phyloP scores from a whole-genome alignment of 495 filamentous ascomycete species.

The Penicillium pulvis region DNA sequence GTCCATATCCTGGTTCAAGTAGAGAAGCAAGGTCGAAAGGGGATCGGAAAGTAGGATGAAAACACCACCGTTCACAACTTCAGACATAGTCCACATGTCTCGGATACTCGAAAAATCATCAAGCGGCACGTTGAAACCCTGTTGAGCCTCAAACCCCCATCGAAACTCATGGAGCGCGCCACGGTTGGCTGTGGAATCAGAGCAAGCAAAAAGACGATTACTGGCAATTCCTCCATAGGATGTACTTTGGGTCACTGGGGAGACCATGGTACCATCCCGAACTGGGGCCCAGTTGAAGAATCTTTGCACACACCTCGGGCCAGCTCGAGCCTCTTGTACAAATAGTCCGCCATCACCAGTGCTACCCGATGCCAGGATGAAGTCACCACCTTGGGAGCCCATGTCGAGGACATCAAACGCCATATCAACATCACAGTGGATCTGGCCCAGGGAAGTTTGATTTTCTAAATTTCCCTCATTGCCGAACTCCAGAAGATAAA shows the following conservation, averaged over 20 bases:
- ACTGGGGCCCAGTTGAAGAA: conserved; percentile 85
- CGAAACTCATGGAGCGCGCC: conserved; percentile 71
- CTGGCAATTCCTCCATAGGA: conserved; percentile 24
- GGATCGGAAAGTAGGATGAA: conserved; percentile 45
- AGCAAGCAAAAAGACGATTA: conserved; percentile 45
- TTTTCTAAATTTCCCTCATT: conserved; percentile 41
- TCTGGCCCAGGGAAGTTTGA: conserved; percentile 39
- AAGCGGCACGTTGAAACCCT: conserved; percentile 55
- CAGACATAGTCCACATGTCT: conserved; percentile 54
- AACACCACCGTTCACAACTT: conserved; percentile 40
- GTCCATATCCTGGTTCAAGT: conserved; percentile 31
- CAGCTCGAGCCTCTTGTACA: conserved; percentile 58
- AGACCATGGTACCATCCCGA: conserved; percentile 64
- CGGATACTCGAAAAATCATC: conserved; percentile 38
- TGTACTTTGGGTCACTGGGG: conserved; percentile 22
- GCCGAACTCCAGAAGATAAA: conserved; percentile 67
- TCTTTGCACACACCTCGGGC: conserved; percentile 54
- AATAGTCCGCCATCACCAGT: conserved; percentile 80
- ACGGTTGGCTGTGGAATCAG: conserved; percentile 41
- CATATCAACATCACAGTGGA: conserved; percentile 47
- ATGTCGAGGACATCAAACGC: conserved; percentile 51
- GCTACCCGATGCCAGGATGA: conserved; percentile 79
- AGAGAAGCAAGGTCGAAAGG: conserved; percentile 40
- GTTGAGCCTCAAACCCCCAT: conserved; percentile 69
- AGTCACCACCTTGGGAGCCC: conserved; percentile 62